Percentiles rank a stretch among this genome's conserved stretches.
Evolutionary conservation across 805 yeast genomes (phyloP).

Genomic region (Ogataea paradorogensis): DNA sequence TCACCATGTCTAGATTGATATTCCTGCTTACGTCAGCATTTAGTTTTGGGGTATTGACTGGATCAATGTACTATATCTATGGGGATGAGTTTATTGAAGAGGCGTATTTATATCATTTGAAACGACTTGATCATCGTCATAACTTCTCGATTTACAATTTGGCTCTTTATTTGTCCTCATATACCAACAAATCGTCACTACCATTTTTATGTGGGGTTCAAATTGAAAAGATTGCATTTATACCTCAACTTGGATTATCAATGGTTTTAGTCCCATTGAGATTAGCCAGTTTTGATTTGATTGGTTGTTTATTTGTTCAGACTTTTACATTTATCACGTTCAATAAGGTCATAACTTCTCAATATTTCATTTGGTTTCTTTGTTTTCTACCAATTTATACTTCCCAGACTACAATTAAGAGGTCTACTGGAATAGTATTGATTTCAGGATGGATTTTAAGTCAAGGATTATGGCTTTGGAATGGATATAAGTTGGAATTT

Average conservation of each 20-base stretch:
- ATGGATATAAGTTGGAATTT: slow-evolving; percentile 80
- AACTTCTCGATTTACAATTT: slow-evolving; percentile 88
- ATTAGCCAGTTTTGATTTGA: slow-evolving; percentile 39
- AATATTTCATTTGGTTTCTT: slow-evolving; percentile 93
- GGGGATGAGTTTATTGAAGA: slow-evolving; percentile 75
- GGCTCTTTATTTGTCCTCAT: slow-evolving; percentile 61
- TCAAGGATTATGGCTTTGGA: slow-evolving; percentile 76
- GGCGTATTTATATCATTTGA: slow-evolving; percentile 78
- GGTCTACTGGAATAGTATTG: slow-evolving; percentile 40
- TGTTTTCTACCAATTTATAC: slow-evolving; percentile 77
- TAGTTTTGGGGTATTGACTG: slow-evolving; percentile 48
- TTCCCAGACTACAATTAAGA: slow-evolving; percentile 40
- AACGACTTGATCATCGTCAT: slow-evolving; percentile 88
- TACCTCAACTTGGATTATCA: slow-evolving; percentile 74
- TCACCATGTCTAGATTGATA: slow-evolving; percentile 42
- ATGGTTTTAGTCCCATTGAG: slow-evolving; percentile 56
- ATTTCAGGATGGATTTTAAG: slow-evolving; percentile 60
- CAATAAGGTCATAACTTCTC: slow-evolving; percentile 88
- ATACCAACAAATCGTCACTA: slow-evolving; percentile 20
- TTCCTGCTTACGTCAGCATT: slow-evolving; percentile 40
- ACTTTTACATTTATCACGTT: slow-evolving; percentile 75
- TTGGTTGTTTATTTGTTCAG: slow-evolving; percentile 65
- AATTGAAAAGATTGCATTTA: slow-evolving; percentile 57
- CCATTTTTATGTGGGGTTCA: slow-evolving; percentile 12
- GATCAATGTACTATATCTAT: slow-evolving; percentile 62